Base-by-base conservation (phyloP, 345 rosid genomes). In the Lepidium africanum region DNA sequence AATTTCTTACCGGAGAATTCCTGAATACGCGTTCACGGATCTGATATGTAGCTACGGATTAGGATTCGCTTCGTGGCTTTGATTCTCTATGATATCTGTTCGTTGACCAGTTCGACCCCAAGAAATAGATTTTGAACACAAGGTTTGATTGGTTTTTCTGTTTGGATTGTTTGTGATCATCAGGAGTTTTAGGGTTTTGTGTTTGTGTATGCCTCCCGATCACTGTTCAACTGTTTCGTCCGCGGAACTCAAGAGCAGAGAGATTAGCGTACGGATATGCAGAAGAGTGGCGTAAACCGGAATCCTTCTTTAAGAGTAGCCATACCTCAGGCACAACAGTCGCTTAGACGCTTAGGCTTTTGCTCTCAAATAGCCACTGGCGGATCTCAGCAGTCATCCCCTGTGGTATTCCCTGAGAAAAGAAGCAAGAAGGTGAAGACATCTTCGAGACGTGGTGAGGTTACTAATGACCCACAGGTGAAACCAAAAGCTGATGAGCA, bases 371-470 rank as follows among this genome's bases (percentile, higher is more conserved):
- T 85, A 65, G 78, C 88, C 0, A 82, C 88, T 0, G 79, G 81
- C 0, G 87, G 81, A 41, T 78, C 77, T 5, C 92, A 83, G 48
- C 96, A 87, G 43, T 84, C 95, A 0, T 94, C 97, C 43, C 97
- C 97, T 1, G 77, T 89, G 8, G 96, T 87, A 8, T 94, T 89
- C 72, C 99, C 96, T 0, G 96, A 94, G 78, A 91, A 89, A 74
- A 81, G 96, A 10, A 77, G 80, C 65, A 90, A 83, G 78, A 94
- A 83, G 84, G 81, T 76, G 61, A 91, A 81, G 83, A 81, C 86
- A 7, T 76, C 88, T 40, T 82, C 89, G 2, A 83, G 76, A 61
- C 80, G 67, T 17, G 12, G 57, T 6, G 79, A 80, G 54, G 33
- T 37, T 10, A 66, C 72, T 19, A 85, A 67, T 61, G 79, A 84